Evolutionary conservation across 768 basidiomycete genomes (phyloP), one percentile per base, ranked within the genome.

Genomic region (Suillus sp.): DNA sequence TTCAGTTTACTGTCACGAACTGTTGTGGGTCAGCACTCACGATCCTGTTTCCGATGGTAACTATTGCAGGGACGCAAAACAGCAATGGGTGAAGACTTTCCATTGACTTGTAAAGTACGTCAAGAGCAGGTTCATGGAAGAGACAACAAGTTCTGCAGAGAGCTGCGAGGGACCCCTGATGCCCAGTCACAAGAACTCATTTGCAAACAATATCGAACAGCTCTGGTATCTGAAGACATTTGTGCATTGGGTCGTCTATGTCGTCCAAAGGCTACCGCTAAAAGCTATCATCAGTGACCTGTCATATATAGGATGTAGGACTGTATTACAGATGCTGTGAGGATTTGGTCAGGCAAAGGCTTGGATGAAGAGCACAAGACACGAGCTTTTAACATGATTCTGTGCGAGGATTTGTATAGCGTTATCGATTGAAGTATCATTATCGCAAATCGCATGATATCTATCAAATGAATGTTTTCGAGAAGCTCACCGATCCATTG

Each of bases 41-140:
- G 4, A 56, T 38, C 48, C 14, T 30, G 8, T 30, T 53, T 61
- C 45, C 35, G 4, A 51, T 37, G 5, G 14, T 25, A 2, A 22
- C 11, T 1, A 25, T 61, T 16, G 22, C 18, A 37, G 48, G 47
- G 38, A 57, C 3, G 60, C 34, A 37, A 20, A 55, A 54, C 18
- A 61, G 20, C 16, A 53, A 20, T 51, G 47, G 48, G 30, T 13
- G 51, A 37, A 54, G 35, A 38, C 55, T 56, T 56, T 56, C 59
- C 27, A 43, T 47, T 14, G 42, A 47, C 8, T 22, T 55, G 47
- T 60, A 61, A 27, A 61, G 60, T 10, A 27, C 32, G 11, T 61
- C 22, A 8, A 61, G 53, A 27, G 48, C 60, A 18, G 51, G 34
- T 25, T 61, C 60, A 16, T 61, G 45, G 35, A 61, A 61, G 22